Evolutionary conservation across 768 basidiomycete genomes (phyloP), one percentile per base, ranked within the genome.

Genomic region (Lactarius indigo): DNA sequence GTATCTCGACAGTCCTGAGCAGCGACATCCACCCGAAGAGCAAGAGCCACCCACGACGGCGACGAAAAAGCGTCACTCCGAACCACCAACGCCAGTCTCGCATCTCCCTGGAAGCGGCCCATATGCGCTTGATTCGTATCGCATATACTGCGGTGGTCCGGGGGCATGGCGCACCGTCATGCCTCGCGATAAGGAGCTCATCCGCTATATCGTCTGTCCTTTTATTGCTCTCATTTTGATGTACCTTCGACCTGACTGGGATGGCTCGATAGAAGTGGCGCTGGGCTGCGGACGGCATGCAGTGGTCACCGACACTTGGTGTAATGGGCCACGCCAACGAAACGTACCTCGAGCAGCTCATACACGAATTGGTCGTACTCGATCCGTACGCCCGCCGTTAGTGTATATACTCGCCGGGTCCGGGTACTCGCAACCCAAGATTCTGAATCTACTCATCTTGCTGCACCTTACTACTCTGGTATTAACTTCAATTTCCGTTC

Each of bases 71-170:
- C 26, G 23, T 28, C 26, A 26, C 13, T 18, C 37, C 6, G 59
- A 57, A 69, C 64, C 75, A 73, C 70, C 71, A 69, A 57, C 82
- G 1, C 72, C 76, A 7, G 85, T 86, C 62, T 84, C 85, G 47
- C 82, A 86, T 70, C 80, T 87, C 31, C 85, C 87, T 0, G 89
- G 89, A 0, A 79, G 86, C 1, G 90, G 91, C 0, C 77, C 79
- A 3, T 92, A 92, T 66, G 91, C 91, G 1, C 79, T 89, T 1
- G 90, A 92, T 73, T 90, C 87, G 5, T 89, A 90, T 71, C 82
- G 88, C 47, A 90, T 92, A 23, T 92, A 89, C 74, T 89, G 84
- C 66, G 65, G 42, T 7, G 70, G 64, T 31, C 72, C 64, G 12
- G 79, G 81, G 13, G 85, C 85, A 63, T 91, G 90, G 91, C 84